Percentiles rank a stretch among this genome's conserved stretches.
These are phyloP conservation scores for Lippia alba DNA, from an alignment of 305 asterid genomes.

Conservation along the genomic window DNA sequence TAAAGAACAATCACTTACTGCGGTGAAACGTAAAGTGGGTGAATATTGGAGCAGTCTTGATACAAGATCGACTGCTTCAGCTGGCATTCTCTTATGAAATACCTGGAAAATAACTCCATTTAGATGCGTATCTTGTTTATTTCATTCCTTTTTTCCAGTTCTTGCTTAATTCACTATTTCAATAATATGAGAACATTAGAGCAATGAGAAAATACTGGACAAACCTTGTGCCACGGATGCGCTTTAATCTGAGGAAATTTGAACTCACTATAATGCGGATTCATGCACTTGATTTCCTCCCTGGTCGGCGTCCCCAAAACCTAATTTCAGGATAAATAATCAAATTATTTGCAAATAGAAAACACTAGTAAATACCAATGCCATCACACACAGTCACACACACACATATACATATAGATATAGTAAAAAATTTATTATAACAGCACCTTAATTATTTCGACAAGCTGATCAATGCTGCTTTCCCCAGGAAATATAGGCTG, in stretches of 20 bases:
- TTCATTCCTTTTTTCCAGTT: neutral
- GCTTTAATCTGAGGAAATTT: conserved; percentile 97
- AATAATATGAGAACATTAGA: neutral
- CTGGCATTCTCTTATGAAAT: conserved; percentile 75
- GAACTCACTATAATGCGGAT: conserved; percentile 88
- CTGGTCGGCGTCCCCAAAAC: conserved; percentile 95
- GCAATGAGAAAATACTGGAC: conserved; percentile 34
- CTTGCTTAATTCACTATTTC: neutral
- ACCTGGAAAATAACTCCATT: conserved; percentile 52
- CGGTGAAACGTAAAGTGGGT: conserved; percentile 87
- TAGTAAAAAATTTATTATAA: neutral
- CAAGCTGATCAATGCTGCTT: conserved; percentile 93
- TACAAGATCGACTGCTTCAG: conserved; percentile 89
- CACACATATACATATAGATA: no score
- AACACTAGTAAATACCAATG: neutral
- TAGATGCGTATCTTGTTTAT: conserved; percentile 15
- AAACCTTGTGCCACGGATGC: conserved; percentile 98
- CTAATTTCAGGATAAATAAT: conserved; percentile 42
- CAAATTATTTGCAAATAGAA: neutral
- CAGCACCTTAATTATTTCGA: conserved; percentile 88
- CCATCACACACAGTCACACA: neutral
- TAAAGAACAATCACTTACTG: conserved; percentile 54
- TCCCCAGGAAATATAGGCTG: conserved; percentile 99
- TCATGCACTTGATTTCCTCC: conserved; percentile 99
- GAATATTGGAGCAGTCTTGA: conserved; percentile 94